Base-by-base conservation (phyloP, 805 yeast species). In the Candida boleticola region DNA sequence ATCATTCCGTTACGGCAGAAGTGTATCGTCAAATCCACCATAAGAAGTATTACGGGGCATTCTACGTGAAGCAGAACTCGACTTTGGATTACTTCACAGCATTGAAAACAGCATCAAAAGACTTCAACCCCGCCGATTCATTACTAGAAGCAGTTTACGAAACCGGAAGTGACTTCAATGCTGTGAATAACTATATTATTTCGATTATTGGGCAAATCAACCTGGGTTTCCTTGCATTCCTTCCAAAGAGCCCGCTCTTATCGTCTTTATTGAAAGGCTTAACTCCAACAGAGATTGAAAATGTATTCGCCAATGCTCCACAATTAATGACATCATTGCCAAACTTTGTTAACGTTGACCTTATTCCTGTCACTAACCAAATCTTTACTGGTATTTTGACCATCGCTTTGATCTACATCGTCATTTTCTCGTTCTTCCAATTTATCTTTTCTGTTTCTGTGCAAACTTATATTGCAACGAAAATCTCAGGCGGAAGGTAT, bases 101-200 rank as follows among this genome's bases (percentile, higher is more conserved):
- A 7, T 49, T 62, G 31, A 32, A 22, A 7, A 17, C 46, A 2
- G 51, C 48, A 2, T 43, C 52, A 20, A 10, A 50, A 16, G 20
- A 40, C 1, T 57, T 58, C 37, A 37, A 49, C n/a, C 56, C 61
- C 1, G 43, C 53, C 2, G 37, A 47, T 1, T 47, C 53, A 4
- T 45, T 61, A 21, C 39, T 64, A 34, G 55, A 61, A 23, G 57
- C 51, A 7, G 53, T 55, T 27, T 64, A 53, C 38, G 67, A 63
- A 42, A 60, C 68, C 1, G 68, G 67, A 5, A 49, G 64, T 16
- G 65, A 64, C 45, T 64, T 53, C 44, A 61, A 63, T 45, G 63
- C 64, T 7, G 53, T 63, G 27, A 36, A 47, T 33, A 57, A 55
- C 30, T 56, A 53, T 29, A 44, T 63, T 22, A 36, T 46, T 9